Base-by-base conservation (phyloP, 192 early-diverging fungal species). In the Blastocladiella britannica region DNA sequence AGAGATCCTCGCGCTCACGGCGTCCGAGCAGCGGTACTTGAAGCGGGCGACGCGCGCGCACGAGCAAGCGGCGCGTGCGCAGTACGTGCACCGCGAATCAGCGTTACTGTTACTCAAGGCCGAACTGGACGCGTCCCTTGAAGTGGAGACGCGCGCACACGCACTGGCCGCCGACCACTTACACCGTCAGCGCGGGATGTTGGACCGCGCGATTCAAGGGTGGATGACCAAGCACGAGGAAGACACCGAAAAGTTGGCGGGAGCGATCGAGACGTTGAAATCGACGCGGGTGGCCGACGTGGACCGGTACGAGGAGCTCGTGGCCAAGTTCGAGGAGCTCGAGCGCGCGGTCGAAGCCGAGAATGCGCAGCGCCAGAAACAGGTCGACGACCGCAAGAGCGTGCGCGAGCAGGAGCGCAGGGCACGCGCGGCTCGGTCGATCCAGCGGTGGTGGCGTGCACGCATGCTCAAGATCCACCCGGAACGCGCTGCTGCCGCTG, bases 21-120 rank as follows among this genome's bases (percentile, higher is more conserved):
- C 61, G 26, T 71, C 68, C 0, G 78, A 80, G 58, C 78, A 80
- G 63, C 73, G 74, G 55, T 80, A 80, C 63, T 71, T 80, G 60
- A 77, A 77, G 60, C 79, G 78, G 54, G 78, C 78, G 67, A 75
- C 71, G 26, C 76, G 75, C 56, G 78, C 78, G n/a, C 75, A 78
- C 58, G 78, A 80, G 60, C 69, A 47, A 28, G 69, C 68, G 58
- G 71, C 75, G 20, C 60, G 62, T 30, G 66, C 69, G 56, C 60
- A 62, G 18, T 80, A 75, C 57, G 55, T 53, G 26, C 61, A 61
- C 26, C 53, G 63, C 29, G 78, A 80, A 58, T 52, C 31, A 0
- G 12, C 30, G 22, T 59, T 78, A 5, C 18, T 52, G 9, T 62
- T 67, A 26, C 60, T 66, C n/a, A 73, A 74, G 47, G 31, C 57